Base-by-base conservation (phyloP, 1,139 yeast species). In the Debaryomycetaceae sp. region DNA sequence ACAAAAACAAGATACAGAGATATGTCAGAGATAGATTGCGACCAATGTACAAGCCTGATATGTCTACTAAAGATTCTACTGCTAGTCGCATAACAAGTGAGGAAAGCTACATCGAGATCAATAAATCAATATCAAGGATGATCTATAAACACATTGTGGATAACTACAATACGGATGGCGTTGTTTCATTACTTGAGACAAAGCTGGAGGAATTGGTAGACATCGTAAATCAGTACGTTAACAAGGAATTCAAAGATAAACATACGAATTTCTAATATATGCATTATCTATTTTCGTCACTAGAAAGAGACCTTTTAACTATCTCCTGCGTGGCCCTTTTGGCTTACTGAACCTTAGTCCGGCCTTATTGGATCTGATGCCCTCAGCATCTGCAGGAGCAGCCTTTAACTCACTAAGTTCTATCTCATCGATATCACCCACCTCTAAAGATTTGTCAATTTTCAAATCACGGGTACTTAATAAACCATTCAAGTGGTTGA, bases 351-450 rank as follows among this genome's bases (percentile, higher is more conserved):
- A 78, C 50, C 62, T 76, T 46, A 70, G 54, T 13, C 62, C 55
- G 23, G 54, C 49, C 39, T 48, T 49, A 6, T 57, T 42, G 11
- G 49, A 17, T 6, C 55, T 49, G 17, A 49, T 49, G 24, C 44
- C 42, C 4, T 51, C 53, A 33, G 57, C 54, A 35, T 48, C 52
- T 8, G 8, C 11, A 5, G 44, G 35, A 4, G 38, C 48, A 5
- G 13, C 13, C 52, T 63, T 50, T 50, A 71, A 52, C 39, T 65
- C 67, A 37, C 61, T 51, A 24, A 76, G 52, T 45, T 85, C 89
- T 41, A 85, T 60, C 54, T 85, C 93, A 38, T 74, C 76, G 23
- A 84, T 65, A 59, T 85, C 91, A 6, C 91, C 91, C 38, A 83
- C 80, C 59, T 85, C 91, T 23, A 83, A 57, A 11, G 72, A 63